Base-by-base conservation (phyloP, 257 asterid genomes). In the Nyctanthes arbortristis region DNA sequence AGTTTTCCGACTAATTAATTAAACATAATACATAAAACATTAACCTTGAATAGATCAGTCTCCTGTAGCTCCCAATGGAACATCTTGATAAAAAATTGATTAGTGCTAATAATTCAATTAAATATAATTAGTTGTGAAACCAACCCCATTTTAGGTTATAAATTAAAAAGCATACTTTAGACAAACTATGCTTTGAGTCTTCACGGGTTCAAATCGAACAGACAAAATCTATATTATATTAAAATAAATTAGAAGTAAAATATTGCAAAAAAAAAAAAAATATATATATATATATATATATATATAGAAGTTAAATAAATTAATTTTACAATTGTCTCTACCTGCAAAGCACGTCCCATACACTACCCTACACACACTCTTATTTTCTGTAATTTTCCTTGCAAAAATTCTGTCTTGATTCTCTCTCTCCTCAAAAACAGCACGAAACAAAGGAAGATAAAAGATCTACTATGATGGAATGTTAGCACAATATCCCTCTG, bases 301-400 rank as follows among this genome's bases (percentile, higher is more conserved):
- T n/a, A n/a, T n/a, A n/a, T n/a, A n/a, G n/a, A n/a, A n/a, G n/a
- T n/a, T n/a, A 59, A 73, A 52, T 9, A 34, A 29, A 65, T 9
- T n/a, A n/a, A 55, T 24, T 12, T 54, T 78, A n/a, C 73, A 33
- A 72, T 75, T 70, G 81, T 77, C 62, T 73, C 27, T 33, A 77
- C 77, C 87, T 75, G 79, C 77, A 67, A 71, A 61, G 60, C 75
- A 71, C 88, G 80, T 77, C 80, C 77, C 75, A 7, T 78, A 39
- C 84, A 70, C 80, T 65, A 60, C 24, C 72, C 60, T 12, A n/a
- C 16, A 11, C 35, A 25, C 62, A 1, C 20, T 16, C 25, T 16
- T 9, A 0, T 7, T 4, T 45, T 45, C 55, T 45, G 25, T 18
- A 45, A 24, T 36, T 67, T n/a, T 56, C 20, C 25, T 43, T 67